A percentile compares a stretch with the other conserved stretches of the same genome.
These are phyloP conservation scores for Rostrohypoxylon terebratum DNA, from an alignment of 495 filamentous ascomycete species.

Conservation along the genomic window DNA sequence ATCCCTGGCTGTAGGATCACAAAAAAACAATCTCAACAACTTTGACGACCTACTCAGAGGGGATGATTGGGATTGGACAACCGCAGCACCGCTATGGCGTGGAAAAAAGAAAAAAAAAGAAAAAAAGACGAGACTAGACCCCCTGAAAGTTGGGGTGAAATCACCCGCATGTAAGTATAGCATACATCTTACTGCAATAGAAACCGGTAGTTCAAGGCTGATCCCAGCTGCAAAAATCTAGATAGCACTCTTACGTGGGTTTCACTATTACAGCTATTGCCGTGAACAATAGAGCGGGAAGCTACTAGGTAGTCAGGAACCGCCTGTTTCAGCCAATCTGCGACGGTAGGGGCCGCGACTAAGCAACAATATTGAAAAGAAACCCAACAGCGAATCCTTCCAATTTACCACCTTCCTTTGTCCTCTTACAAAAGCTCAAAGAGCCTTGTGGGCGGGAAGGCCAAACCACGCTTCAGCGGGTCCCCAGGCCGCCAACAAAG, in stretches of 20 bases:
- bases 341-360: background rate
- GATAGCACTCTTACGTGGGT: background rate
- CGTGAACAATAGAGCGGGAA: background rate
- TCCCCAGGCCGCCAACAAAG: conserved; percentile 5
- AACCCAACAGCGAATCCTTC: conserved; percentile 20
- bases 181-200: background rate
- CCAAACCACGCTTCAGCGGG: background rate
- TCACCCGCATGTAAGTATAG: background rate
- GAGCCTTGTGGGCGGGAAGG: background rate
- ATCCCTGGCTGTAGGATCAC: background rate
- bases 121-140: too few relatives aligned
- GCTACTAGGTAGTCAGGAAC: conserved; percentile 1
- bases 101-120: background rate
- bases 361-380: background rate
- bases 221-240: background rate
- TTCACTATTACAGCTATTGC: background rate
- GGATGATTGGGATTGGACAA: background rate
- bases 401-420: conserved; percentile 30
- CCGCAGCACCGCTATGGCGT: background rate
- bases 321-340: background rate
- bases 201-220: background rate
- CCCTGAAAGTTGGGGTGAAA: background rate
- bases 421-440: conserved; percentile 6
- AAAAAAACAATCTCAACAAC: background rate
- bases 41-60: background rate